These are phyloP conservation scores for Cyclospora cayetanensis DNA, from an alignment of 169 alveolate genomes.

Conservation along the genomic window DNA sequence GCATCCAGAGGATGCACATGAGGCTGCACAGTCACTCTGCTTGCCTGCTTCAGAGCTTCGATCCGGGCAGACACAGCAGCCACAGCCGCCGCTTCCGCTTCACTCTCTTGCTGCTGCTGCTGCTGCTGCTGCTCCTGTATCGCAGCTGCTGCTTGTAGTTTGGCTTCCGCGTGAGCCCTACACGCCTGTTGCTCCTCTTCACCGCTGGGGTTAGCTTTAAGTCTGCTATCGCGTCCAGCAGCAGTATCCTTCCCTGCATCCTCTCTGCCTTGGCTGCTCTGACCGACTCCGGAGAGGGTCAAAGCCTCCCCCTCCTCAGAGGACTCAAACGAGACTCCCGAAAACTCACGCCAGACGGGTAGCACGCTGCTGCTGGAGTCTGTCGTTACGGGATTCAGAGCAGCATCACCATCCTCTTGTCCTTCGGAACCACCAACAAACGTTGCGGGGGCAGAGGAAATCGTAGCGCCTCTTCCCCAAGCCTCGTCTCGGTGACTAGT, in stretches of 20 bases:
- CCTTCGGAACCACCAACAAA: constrained; percentile 21
- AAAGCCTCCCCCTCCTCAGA: constrained; percentile 46
- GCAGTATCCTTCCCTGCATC: neutral
- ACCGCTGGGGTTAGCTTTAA: constrained; percentile 23
- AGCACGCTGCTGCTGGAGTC: constrained; percentile 34
- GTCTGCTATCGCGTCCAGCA: too few relatives aligned
- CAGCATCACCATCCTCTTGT: constrained; percentile 23
- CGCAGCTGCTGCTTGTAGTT: neutral
- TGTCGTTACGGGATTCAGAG: constrained; percentile 25
- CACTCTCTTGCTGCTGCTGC: neutral
- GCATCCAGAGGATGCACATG: constrained; percentile 14
- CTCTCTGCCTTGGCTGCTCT: neutral
- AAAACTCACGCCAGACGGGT: constrained; percentile 58
- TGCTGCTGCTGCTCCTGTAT: neutral
- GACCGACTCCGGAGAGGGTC: neutral
- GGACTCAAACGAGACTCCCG: constrained; percentile 52
- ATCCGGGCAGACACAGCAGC: constrained; percentile 33
- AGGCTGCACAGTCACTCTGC: constrained; percentile 12
- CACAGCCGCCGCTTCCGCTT: constrained; percentile 24
- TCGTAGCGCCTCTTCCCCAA: constrained; percentile 24
- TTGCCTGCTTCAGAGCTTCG: constrained; percentile 41
- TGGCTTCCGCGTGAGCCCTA: neutral
- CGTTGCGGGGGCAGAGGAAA: constrained; percentile 46
- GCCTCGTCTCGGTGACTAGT: constrained; percentile 14
- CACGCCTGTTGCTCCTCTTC: too few relatives aligned